Evolutionary conservation across 257 asterid species (phyloP).

Genomic region (Galeopsis tetrahit): DNA sequence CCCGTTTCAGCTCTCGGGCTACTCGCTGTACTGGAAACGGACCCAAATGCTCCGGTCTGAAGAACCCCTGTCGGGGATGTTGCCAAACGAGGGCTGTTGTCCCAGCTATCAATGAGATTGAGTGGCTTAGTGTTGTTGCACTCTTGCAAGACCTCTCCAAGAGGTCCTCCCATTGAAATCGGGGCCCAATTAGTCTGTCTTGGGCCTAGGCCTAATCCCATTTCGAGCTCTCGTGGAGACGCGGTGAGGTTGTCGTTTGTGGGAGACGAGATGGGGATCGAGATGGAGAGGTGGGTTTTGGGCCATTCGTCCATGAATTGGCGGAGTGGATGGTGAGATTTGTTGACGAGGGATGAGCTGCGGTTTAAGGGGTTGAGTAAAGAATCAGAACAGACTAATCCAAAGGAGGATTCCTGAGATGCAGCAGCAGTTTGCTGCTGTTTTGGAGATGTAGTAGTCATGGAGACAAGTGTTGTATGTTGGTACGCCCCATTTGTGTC

Average conservation of each 20-base stretch:
- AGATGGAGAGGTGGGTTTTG: constrained; percentile 76
- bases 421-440: too few species aligned
- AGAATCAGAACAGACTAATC: constrained; percentile 76
- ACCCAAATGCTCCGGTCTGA: constrained; percentile 66
- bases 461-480: constrained; percentile 14
- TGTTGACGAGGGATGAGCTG: constrained; percentile 37
- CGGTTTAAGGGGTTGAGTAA: constrained; percentile 74
- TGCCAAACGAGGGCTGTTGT: constrained; percentile 54
- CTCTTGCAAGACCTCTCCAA: constrained; percentile 73
- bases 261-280: constrained; percentile 64
- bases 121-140: constrained; percentile 38
- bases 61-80: constrained; percentile 92
- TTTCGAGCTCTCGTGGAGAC: constrained; percentile 61
- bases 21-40: constrained; percentile 75
- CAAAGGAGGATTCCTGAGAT: constrained; percentile 53
- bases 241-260: constrained; percentile 52
- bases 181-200: constrained; percentile 64
- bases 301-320: constrained; percentile 85
- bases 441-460: too few species aligned
- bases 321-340: constrained; percentile 45
- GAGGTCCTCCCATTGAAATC: constrained; percentile 84
- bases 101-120: constrained; percentile 70
- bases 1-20: constrained; percentile 71
- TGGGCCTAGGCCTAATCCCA: constrained; percentile 73
- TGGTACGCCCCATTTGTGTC: constrained; percentile 42